phyloP scores from a whole-genome alignment of 495 filamentous ascomycete genomes.

The Hypoxylon intermedium region DNA sequence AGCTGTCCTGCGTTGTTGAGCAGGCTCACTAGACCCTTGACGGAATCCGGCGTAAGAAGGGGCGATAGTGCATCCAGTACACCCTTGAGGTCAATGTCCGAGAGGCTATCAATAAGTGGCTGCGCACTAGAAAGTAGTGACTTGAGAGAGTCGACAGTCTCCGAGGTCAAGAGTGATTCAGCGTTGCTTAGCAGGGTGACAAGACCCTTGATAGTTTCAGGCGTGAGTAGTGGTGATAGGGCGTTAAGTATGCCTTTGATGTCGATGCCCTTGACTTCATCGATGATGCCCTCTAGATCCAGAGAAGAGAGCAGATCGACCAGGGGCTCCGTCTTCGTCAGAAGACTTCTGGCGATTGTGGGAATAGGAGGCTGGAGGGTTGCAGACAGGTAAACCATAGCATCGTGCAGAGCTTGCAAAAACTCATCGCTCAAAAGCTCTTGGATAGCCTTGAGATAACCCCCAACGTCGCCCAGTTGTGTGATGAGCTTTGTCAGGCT shows the following conservation, averaged over 20 bases:
- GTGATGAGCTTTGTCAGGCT: constrained; percentile 35
- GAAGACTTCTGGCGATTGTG: constrained; percentile 33
- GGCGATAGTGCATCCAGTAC: constrained; percentile 33
- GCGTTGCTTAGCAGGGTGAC: constrained; percentile 54
- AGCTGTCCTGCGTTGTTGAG: constrained; percentile 52
- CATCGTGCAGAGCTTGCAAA: constrained; percentile 42
- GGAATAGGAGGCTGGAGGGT: constrained; percentile 45
- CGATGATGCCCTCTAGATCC: constrained; percentile 42
- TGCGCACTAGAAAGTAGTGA: constrained; percentile 31
- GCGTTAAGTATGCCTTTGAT: constrained; percentile 53
- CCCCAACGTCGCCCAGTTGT: constrained; percentile 32
- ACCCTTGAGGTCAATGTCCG: constrained; percentile 37
- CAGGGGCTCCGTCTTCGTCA: constrained; percentile 41
- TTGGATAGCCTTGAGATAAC: constrained; percentile 34
- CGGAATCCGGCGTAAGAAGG: constrained; percentile 47
- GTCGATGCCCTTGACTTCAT: constrained; percentile 48
- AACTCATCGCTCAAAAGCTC: constrained; percentile 43
- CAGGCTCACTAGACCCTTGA: constrained; percentile 51
- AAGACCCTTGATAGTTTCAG: constrained; percentile 51
- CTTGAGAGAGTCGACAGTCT: constrained; percentile 52
- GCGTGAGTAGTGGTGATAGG: constrained; percentile 49
- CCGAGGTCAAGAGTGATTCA: constrained; percentile 47
- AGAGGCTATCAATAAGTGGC: constrained; percentile 38
- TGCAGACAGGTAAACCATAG: constrained; percentile 43
- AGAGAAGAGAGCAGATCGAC: constrained; percentile 41